Base-by-base conservation (phyloP, 371 early-diverging fungal genomes). In the Phascolomyces articulosus region DNA sequence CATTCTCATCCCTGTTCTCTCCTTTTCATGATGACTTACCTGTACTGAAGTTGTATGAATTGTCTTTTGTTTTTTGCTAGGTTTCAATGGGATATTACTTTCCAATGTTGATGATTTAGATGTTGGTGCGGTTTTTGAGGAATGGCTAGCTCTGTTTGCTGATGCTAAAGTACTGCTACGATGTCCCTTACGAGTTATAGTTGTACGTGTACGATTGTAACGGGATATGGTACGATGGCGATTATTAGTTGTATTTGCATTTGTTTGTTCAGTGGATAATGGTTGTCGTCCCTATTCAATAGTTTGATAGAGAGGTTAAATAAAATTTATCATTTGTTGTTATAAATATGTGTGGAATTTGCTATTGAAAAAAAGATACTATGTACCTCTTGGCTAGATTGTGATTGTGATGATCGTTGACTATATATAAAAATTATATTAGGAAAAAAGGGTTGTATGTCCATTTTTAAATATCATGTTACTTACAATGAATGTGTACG, bases 401-500 rank as follows among this genome's bases (percentile, higher is more conserved):
- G 38, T 18, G 44, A 44, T n/a, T 44, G 34, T 34, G 34, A 34
- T 9, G 34, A 34, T 34, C 11, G 34, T 34, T 34, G 44, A 16
- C 44, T 44, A 1, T 44, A 44, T 4, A 44, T 13, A n/a, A 44
- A 44, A 1, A 44, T 44, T n/a, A n/a, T 16, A 44, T 15, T 15
- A 34, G 11, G 11, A 34, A 34, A 34, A 34, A 1, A 9, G 34
- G 11, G 6, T 34, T 9, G 9, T 34, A 34, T 0, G 6, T 9
- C 11, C 6, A 34, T 34, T 0, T 34, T 11, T 34, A 6, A 34
- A 9, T 9, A 34, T 34, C 11, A 34, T 34, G 11, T 9, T 60
- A 59, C 59, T 40, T 51, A 51, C 51, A 58, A 58, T 26, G 58
- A 27, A 20, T 26, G 7, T 18, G 69, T 49, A 24, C 69, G 69